Evolutionary conservation across 805 yeast genomes (phyloP), one percentile per base, ranked within the genome.

Genomic region (Yamadazyma philogaea): DNA sequence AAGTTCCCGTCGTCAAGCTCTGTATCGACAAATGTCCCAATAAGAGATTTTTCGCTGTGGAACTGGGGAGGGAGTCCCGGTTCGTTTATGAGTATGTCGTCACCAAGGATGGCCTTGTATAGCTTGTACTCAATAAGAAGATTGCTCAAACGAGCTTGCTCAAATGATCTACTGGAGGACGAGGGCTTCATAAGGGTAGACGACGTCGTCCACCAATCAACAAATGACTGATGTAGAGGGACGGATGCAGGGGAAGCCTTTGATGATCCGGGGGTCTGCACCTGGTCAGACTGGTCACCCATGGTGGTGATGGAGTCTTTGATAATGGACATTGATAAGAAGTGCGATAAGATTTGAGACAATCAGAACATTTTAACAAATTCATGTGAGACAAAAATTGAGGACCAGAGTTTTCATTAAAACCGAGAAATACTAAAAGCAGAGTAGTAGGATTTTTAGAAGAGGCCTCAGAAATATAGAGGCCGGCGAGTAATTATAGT

Each of bases 151-250:
- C 59, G 46, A 3, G 69, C 67, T 16, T 43, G 16, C 39, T 47
- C 27, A 41, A 26, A 18, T 4, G 16, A 21, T n/a, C 37, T 22
- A 31, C 47, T 30, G 4, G 34, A 12, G 34, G 30, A 40, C 35
- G 42, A 54, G 30, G 44, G 59, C 45, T 44, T 51, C 47, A 34
- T 48, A 37, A 63, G 48, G 12, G 53, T 48, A 4, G 60, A 44
- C 4, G 65, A 52, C 12, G 59, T 51, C 6, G 45, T 24, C 72
- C 74, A 67, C 74, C 74, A 69, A 50, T 69, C 74, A 14, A 48
- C 43, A 17, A 65, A 41, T 2, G 71, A 66, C 24, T 51, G 46
- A n/a, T 24, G 28, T 11, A 24, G 28, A 15, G 37, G 19, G 10
- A 63, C 30, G 0, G 64, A 44, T 11, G 65, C 57, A 10, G 34